These are phyloP conservation scores for Emergomyces orientalis DNA, from an alignment of 2,329 filamentous ascomycete genomes.

Conservation along the genomic window DNA sequence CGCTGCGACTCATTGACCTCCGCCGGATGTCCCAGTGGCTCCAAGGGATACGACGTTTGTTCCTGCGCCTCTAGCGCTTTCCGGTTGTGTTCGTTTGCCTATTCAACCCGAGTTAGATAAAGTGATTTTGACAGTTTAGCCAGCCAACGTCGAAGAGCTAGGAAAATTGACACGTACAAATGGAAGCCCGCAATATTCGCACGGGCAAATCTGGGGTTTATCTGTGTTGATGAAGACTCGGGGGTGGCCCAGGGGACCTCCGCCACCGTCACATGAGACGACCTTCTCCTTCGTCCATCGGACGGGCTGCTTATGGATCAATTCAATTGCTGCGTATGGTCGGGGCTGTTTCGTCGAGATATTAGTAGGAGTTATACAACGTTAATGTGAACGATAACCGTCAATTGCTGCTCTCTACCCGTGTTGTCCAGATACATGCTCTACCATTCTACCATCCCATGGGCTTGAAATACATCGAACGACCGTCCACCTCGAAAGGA, in stretches of 20 bases:
- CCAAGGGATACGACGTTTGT: slow-evolving; percentile 70
- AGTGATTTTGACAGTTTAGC: slow-evolving; percentile 9
- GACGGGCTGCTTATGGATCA: slow-evolving; percentile 93
- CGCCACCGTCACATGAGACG: slow-evolving; percentile 85
- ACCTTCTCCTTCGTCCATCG: slow-evolving; percentile 75
- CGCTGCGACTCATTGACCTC: slow-evolving; percentile 51
- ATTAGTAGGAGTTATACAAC: slow-evolving; percentile 5
- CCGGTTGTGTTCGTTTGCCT: slow-evolving; percentile 88
- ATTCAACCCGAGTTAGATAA: slow-evolving; percentile 8
- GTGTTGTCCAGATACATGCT: not conserved
- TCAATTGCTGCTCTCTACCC: not conserved
- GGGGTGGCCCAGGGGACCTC: slow-evolving; percentile 82
- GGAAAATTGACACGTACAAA: slow-evolving; percentile 55
- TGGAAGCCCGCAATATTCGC: slow-evolving; percentile 87
- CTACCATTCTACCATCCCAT: no score
- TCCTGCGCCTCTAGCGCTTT: slow-evolving; percentile 74
- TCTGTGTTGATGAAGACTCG: slow-evolving; percentile 96
- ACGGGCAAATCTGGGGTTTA: slow-evolving; percentile 85
- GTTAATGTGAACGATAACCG: not conserved
- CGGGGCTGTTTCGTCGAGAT: slow-evolving; percentile 56
- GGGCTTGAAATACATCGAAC: not conserved
- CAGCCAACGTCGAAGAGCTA: not conserved
- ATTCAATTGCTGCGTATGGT: slow-evolving; percentile 80
- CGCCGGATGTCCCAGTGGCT: slow-evolving; percentile 48
- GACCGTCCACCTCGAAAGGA: not conserved